Evolutionary conservation across 2,329 filamentous ascomycete genomes (phyloP), one percentile per base, ranked within the genome.

Genomic region (Trichoderma sp.): DNA sequence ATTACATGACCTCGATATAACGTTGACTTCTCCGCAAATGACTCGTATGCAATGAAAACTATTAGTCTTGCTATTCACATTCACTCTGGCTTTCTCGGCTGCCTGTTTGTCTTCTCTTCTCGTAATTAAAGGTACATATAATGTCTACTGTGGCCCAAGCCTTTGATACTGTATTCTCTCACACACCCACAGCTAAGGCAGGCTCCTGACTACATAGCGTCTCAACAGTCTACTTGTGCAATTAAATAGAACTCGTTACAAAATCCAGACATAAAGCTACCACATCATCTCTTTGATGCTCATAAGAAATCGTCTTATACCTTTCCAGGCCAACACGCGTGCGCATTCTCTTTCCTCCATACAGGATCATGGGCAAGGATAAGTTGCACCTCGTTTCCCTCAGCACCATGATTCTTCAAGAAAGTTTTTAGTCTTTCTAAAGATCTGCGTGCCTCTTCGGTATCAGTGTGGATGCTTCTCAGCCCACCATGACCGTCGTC

Each of bases 391-490:
- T 62, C 15, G 12, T 9, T 24, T 3, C 67, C 67, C 24, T 70
- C 57, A 1, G 15, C 39, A 9, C 21, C 28, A 24, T 61, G 39
- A 4, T 34, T 39, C 67, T 62, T 70, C 3, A 26, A 18, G 21
- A 70, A 70, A 5, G 26, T 58, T 6, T 51, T 18, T 5, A 70
- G 4, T 18, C 26, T 62, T 15, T 62, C 39, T n/a, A 70, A 9
- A 14, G 34, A 26, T 9, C 21, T 28, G 11, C 57, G 36, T 3
- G 67, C 57, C 30, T 70, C 67, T 30, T 9, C 57, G 6, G 39
- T 70, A 36, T 70, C 39, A 14, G 60, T 43, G 24, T 70, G 67
- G 6, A 62, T 70, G 12, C 67, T 70, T 30, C 67, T 51, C 39
- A 53, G 8, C 5, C 67, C 67, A 6, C 67, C 67, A 8, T 24